A percentile compares a stretch with the other conserved stretches of the same genome.
Evolutionary conservation across 768 basidiomycete genomes (phyloP).

Genomic region (Leccinum boreale): DNA sequence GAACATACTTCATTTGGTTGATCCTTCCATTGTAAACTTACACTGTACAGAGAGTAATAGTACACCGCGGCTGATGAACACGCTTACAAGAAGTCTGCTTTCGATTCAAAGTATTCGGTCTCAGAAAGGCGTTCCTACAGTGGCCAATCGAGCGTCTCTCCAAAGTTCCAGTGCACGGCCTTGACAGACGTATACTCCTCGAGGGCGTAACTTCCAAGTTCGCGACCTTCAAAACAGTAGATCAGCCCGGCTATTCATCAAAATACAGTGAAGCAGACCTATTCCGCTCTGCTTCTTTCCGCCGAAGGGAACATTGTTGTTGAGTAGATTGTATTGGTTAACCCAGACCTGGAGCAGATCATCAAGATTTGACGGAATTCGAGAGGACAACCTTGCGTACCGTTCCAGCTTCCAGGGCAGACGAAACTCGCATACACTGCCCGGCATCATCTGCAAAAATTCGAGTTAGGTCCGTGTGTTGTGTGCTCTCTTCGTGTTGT

Average conservation of each 20-base stretch:
- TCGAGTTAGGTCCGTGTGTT: neutral
- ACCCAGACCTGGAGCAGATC: constrained; percentile 68
- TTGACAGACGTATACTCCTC: constrained; percentile 82
- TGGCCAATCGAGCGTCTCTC: constrained; percentile 77
- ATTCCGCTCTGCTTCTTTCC: constrained; percentile 93
- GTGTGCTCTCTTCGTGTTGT: neutral
- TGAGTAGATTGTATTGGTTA: constrained; percentile 82
- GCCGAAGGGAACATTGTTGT: constrained; percentile 91
- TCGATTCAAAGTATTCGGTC: neutral
- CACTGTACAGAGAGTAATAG: constrained; percentile 6
- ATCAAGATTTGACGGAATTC: constrained; percentile 3
- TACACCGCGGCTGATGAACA: constrained; percentile 4
- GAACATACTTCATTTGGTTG: constrained; percentile 11
- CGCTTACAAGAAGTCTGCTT: neutral
- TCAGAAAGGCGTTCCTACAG: constrained; percentile 37
- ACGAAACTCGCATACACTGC: constrained; percentile 87
- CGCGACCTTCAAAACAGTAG: constrained; percentile 57
- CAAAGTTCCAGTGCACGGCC: constrained; percentile 87
- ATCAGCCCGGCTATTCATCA: neutral
- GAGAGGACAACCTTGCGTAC: constrained; percentile 38
- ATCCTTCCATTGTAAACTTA: constrained; percentile 14
- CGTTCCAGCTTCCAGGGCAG: constrained; percentile 84
- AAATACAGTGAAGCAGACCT: constrained; percentile 38
- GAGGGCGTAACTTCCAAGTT: constrained; percentile 81
- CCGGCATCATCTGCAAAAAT: constrained; percentile 63